phyloP scores from a whole-genome alignment of 1,139 yeast species.

The Hanseniaspora gamundiae region DNA sequence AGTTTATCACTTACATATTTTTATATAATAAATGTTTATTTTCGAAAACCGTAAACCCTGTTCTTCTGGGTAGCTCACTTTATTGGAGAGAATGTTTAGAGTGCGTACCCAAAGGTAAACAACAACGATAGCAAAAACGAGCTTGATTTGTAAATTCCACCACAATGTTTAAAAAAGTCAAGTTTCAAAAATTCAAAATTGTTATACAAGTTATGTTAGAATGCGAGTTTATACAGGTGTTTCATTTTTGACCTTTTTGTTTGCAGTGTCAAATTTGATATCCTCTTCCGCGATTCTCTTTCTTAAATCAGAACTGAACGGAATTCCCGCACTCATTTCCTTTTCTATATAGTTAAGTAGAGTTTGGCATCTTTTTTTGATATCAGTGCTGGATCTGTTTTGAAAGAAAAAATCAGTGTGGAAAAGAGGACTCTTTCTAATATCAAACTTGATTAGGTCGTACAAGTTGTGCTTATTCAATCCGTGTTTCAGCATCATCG shows the following conservation, averaged over 20 bases:
- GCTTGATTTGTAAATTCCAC: too few species aligned
- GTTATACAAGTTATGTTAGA: too few species aligned
- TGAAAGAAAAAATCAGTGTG: slow-evolving; percentile 63
- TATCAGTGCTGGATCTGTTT: slow-evolving; percentile 51
- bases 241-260: slow-evolving; percentile 3
- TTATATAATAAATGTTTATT: background rate
- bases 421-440: slow-evolving; percentile 49
- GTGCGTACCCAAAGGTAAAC: too few species aligned
- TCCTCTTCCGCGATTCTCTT: slow-evolving; percentile 21
- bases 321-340: slow-evolving; percentile 32
- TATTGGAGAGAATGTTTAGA: too few species aligned
- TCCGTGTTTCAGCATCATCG: slow-evolving; percentile 55
- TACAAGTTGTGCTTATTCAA: slow-evolving; percentile 52
- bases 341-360: slow-evolving; percentile 51
- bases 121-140: too few species aligned
- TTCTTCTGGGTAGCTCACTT: too few species aligned
- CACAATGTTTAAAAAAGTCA: too few species aligned
- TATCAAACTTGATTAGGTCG: slow-evolving; percentile 49
- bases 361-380: slow-evolving; percentile 57
- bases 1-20: background rate
- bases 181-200: too few species aligned
- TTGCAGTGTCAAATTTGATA: slow-evolving; percentile 13
- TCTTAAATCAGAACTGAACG: slow-evolving; percentile 16
- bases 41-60: too few species aligned
- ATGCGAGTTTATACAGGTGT: background rate